phyloP scores from a whole-genome alignment of 352 stramenopile genomes.

The Pythium periplocum region DNA sequence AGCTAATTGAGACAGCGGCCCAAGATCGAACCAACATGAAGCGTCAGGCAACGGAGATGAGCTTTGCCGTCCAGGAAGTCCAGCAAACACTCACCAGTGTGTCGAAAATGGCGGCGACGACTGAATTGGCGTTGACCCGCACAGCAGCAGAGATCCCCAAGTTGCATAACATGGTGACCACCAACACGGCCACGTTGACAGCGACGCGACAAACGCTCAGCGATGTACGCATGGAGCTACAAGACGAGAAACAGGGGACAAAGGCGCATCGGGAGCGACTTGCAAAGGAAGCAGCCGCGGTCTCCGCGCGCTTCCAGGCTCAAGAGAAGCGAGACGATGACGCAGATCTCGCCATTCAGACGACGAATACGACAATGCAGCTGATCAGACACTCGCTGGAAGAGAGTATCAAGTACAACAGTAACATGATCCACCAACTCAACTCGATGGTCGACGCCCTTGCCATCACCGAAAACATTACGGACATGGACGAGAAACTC shows the following conservation, averaged over 20 bases:
- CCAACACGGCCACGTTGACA: constrained; percentile 32
- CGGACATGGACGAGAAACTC: constrained; percentile 60
- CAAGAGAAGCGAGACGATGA: constrained; percentile 22
- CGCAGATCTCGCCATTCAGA: constrained; percentile 24
- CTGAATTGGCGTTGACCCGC: constrained; percentile 32
- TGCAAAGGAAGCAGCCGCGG: constrained; percentile 28
- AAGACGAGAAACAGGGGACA: constrained; percentile 26
- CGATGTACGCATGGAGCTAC: constrained; percentile 24
- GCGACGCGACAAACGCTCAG: constrained; percentile 36
- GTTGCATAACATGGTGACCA: constrained; percentile 32
- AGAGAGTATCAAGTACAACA: constrained; percentile 36
- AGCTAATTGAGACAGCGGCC: constrained; percentile 23
- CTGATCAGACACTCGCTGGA: constrained; percentile 31
- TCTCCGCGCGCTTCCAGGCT: constrained; percentile 18
- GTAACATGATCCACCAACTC: constrained; percentile 62
- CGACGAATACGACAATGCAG: constrained; percentile 18
- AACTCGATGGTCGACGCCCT: constrained; percentile 61
- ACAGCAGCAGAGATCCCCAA: constrained; percentile 48
- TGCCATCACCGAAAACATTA: constrained; percentile 45
- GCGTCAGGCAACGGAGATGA: constrained; percentile 24
- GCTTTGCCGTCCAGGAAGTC: constrained; percentile 37
- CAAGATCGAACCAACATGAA: constrained; percentile 38
- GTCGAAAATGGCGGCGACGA: constrained; percentile 30
- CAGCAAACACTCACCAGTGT: constrained; percentile 48
- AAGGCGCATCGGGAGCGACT: constrained; percentile 19